Evolutionary conservation across 2,329 filamentous ascomycete species (phyloP), one percentile per base, ranked within the genome.

Genomic region (Tolypocladium sp.): DNA sequence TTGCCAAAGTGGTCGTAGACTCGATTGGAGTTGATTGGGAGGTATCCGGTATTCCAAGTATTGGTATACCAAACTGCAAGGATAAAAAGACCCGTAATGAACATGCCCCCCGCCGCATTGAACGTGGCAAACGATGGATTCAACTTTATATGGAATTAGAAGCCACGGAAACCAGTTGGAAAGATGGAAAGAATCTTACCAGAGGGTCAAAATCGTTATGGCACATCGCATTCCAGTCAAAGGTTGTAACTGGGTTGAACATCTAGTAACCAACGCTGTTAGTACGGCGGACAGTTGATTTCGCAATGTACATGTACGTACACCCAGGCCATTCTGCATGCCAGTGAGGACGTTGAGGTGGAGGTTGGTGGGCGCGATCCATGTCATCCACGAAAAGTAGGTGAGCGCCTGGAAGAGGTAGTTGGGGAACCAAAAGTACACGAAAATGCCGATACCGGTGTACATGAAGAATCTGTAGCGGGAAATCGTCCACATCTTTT

Each of bases 401-500:
- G 72, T 74, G 12, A 83, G 65, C 4, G 74, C 77, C 17, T 69
- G 69, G 63, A 82, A 82, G 52, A 84, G 65, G 61, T 76, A 81
- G 60, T 78, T 75, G 1, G 81, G 82, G 55, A 84, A 74, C 77
- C 78, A 82, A 62, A 81, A 83, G 65, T 77, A 84, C 5, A 79
- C 63, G 57, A 82, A 82, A 75, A 82, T 82, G 59, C 68, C 72
- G 0, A 62, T 63, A 42, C 78, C 79, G 0, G 74, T 67, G 27
- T 74, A 61, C 37, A 73, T 63, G 65, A 83, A 83, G 65, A 82
- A 79, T 17, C 69, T 73, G 57, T 78, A 74, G 4, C 79, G 76
- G 1, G 77, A 76, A 59, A 78, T 70, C 37, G 65, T 67, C 71
- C 74, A 77, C 12, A 70, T 64, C 54, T 62, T 70, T 53, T 71